Base-by-base conservation (phyloP, 2,329 filamentous ascomycete species). In the Claviceps sorghi region DNA sequence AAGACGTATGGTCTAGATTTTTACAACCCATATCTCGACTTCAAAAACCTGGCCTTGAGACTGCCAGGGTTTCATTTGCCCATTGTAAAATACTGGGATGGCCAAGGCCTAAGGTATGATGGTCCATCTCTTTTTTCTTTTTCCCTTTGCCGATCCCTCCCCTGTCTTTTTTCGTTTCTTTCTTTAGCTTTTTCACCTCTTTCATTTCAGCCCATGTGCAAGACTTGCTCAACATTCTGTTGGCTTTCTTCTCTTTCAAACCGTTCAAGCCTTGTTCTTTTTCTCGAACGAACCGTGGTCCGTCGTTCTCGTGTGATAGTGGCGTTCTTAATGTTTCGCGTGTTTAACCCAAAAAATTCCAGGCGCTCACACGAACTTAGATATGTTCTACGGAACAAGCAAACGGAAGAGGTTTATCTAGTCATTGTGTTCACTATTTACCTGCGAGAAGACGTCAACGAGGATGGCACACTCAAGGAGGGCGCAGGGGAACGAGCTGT, bases 1-100 rank as follows among this genome's bases (percentile, higher is more conserved):
- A 63, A 66, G 57, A 72, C 72, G 29, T 79, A 80, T 55, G 73
- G 71, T 0, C 63, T 79, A 22, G 78, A 81, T 61, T 97, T 98
- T 67, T 95, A 84, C 67, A 97, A 97, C 65, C 85, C 86, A 1
- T 96, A 95, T 67, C 68, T 98, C 46, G 88, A 95, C 67, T 96
- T 97, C 65, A 64, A 65, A 66, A 82, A 84, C 58, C 83, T 91
- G 60, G 75, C 84, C 30, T 68, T 93, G 22, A 75, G 79, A 50
- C 63, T 93, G 32, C 87, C 87, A 0, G 84, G 85, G 0, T 87
- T 89, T 59, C 79, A 79, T 11, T 67, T 89, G 21, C 80, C 81
- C 1, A 83, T 91, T 51, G 80, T 89, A 65, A 81, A 77, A 60
- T 88, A 88, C 63, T 89, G 86, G 84, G 85, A 90, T 60, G 86